Conservation (phyloP, 192 early-diverging fungal species). For the Backusella mclennaniae region DNA sequence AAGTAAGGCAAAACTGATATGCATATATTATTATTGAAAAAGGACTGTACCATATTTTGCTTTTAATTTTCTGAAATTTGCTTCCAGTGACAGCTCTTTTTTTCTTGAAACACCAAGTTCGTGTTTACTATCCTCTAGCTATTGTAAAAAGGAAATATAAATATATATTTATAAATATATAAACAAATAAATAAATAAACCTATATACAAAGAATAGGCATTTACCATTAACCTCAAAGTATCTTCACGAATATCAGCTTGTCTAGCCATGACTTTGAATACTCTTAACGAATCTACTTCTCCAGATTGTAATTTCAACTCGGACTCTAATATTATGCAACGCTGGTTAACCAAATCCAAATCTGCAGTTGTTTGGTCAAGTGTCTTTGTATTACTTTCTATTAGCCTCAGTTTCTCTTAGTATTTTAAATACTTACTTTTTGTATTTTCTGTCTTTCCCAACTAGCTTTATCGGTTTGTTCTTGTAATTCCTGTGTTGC, state of each 20-base stretch:
- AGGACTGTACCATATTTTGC: constrained; percentile 33
- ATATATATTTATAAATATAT: not conserved
- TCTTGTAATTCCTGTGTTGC: constrained; percentile 9
- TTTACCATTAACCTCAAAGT: constrained; percentile 20
- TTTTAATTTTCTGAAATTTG: constrained; percentile 34
- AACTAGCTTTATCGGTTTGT: constrained; percentile 1
- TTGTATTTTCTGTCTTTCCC: constrained; percentile 28
- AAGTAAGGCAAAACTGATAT: constrained; percentile 2
- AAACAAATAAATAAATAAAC: not conserved
- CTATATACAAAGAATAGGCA: not conserved
- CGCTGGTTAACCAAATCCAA: constrained; percentile 17
- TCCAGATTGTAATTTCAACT: constrained; percentile 10
- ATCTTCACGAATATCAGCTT: constrained; percentile 30
- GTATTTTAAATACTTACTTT: constrained; percentile 11
- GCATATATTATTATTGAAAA: constrained; percentile 1
- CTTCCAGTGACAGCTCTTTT: constrained; percentile 34
- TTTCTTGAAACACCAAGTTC: constrained; percentile 34
- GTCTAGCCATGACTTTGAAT: constrained; percentile 18
- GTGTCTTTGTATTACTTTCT: constrained; percentile 7
- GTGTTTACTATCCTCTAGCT: constrained; percentile 43
- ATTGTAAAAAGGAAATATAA: not conserved
- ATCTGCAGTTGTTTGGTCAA: constrained; percentile 14
- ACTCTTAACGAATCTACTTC: constrained; percentile 28
- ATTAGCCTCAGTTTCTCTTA: not conserved
- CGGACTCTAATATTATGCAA: constrained; percentile 7